A percentile compares a stretch with the other conserved stretches of the same genome.
Evolutionary conservation across 1,284 basidiomycete species (phyloP).

Genomic region (Melampsora americana): DNA sequence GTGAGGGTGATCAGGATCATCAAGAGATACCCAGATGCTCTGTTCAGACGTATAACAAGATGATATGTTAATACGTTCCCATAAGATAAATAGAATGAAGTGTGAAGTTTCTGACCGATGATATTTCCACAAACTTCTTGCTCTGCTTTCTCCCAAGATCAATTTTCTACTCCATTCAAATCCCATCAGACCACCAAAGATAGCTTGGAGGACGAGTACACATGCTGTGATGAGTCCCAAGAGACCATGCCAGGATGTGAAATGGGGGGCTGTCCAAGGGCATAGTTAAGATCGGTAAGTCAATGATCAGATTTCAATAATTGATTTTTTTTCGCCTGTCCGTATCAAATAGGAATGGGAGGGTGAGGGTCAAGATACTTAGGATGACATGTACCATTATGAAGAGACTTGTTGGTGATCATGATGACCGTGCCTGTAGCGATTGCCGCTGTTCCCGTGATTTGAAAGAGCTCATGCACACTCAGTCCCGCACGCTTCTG

Average conservation of each 20-base stretch:
- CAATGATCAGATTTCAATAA: background rate
- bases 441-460: slow-evolving; percentile 30
- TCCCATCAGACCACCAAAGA: slow-evolving; percentile 38
- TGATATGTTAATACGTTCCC: background rate
- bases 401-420: slow-evolving; percentile 31
- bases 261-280: slow-evolving; percentile 28
- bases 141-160: slow-evolving; percentile 29
- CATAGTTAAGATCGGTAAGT: background rate
- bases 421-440: slow-evolving; percentile 19
- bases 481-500: slow-evolving; percentile 26
- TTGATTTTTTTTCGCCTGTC: background rate
- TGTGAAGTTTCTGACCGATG: slow-evolving; percentile 25
- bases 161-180: slow-evolving; percentile 28
- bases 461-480: slow-evolving; percentile 40
- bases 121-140: slow-evolving; percentile 37
- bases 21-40: slow-evolving; percentile 32
- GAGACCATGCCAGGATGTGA: slow-evolving; percentile 42
- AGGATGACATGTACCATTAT: slow-evolving; percentile 22
- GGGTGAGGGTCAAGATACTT: too few relatives aligned
- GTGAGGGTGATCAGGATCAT: slow-evolving; percentile 28
- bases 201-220: slow-evolving; percentile 19
- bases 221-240: slow-evolving; percentile 29
- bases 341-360: too few relatives aligned
- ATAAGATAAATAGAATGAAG: background rate
- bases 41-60: background rate